Base-by-base conservation (phyloP, 2,329 filamentous ascomycete genomes). In the Penicillium sp. region DNA sequence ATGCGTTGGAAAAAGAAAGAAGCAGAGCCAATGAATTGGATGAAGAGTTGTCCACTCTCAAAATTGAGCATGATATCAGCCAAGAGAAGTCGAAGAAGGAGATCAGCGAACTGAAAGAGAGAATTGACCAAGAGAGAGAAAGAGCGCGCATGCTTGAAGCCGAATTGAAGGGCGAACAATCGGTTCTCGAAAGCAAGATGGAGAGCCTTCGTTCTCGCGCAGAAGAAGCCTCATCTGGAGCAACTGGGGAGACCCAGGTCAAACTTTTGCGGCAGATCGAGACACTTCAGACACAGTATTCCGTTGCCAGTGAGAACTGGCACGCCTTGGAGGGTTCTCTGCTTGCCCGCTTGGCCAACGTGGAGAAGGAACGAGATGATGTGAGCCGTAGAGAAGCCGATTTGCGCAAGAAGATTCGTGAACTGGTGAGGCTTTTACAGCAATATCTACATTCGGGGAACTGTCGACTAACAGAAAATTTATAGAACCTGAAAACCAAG, bases 231-330 rank as follows among this genome's bases (percentile, higher is more conserved):
- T 89, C 89, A 1, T 91, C 89, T 2, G 86, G 87, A 13, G 82
- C 82, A 11, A 82, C 83, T 5, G 87, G 89, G 11, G 88, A 95
- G 62, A 82, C 86, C 0, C 89, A 95, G 60, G 87, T 87, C 35
- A 97, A 96, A 67, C 76, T 97, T 32, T 75, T 97, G 35, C 83
- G 93, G 32, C 94, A 98, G 69, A 86, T 98, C 44, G 93, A 98
- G 72, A 96, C 88, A 0, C 72, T 98, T 29, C 93, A 98, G 68
- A 93, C 87, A 6, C 94, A 98, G 66, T 95, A 98, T 69, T 84
- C 89, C 0, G 84, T 94, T 44, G 93, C 93, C 1, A 93, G 88
- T 57, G 89, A 95, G 62, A 98, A 98, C 60, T 98, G 94, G 93
- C 90, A 96, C 64, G 88, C 89, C 0, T 94, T 98, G 51, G 91